These are phyloP conservation scores for Chlamydomonas asymmetrica DNA, from an alignment of 139 green algal genomes.

Conservation along the genomic window DNA sequence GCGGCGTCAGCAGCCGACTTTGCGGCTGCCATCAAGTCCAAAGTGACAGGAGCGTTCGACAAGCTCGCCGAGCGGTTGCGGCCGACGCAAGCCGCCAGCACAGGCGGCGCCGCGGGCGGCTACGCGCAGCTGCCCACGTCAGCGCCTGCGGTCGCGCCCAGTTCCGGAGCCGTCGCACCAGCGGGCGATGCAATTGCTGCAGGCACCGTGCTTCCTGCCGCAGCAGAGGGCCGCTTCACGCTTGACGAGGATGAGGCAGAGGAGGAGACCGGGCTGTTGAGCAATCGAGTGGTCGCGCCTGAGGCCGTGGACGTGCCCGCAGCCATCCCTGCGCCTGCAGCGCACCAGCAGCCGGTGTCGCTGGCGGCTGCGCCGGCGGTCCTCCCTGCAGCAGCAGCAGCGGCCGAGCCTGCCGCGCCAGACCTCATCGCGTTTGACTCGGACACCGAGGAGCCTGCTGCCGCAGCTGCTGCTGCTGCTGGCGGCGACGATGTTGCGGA, in stretches of 20 bases:
- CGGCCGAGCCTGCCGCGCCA: background rate
- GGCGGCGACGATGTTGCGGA: no score
- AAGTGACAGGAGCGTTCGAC: constrained; percentile 13
- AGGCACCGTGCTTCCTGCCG: background rate
- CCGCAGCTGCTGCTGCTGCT: background rate
- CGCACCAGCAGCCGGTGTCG: no score
- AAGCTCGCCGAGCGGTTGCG: background rate
- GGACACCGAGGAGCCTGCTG: background rate
- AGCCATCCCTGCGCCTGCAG: background rate
- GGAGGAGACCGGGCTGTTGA: background rate
- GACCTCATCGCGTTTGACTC: constrained; percentile 22
- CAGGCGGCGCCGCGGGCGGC: background rate
- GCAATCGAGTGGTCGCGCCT: background rate
- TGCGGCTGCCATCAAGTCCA: constrained; percentile 15
- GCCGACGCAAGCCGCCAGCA: background rate
- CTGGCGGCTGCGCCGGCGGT: background rate
- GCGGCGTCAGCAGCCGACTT: no score
- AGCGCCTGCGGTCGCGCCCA: background rate
- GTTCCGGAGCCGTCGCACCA: background rate
- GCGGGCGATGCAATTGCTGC: background rate
- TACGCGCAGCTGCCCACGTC: background rate
- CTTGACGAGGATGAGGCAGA: constrained; percentile 14
- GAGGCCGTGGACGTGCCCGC: background rate
- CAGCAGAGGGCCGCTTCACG: constrained; percentile 7
- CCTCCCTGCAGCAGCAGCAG: no score